A percentile compares a stretch with the other conserved stretches of the same genome.
These are phyloP conservation scores for Hypoxylon sp. DNA, from an alignment of 2,329 filamentous ascomycete genomes.

Conservation along the genomic window DNA sequence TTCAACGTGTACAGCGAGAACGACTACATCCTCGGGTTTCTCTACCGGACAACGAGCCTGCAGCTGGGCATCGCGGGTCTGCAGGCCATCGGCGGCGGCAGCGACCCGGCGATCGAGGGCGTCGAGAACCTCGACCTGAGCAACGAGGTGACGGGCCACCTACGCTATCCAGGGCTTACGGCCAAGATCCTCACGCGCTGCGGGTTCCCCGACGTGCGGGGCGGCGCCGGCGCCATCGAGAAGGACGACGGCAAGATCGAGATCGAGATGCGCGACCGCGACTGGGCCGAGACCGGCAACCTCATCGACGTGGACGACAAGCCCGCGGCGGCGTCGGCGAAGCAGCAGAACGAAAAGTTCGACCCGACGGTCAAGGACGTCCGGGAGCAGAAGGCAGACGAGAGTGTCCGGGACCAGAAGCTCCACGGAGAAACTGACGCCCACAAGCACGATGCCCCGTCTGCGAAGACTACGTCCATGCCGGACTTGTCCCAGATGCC, in stretches of 20 bases:
- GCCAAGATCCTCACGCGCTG: slow-evolving; percentile 61
- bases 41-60: slow-evolving; percentile 85
- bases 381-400: slow-evolving; percentile 38
- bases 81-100: slow-evolving; percentile 69
- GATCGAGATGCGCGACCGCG: slow-evolving; percentile 46
- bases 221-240: slow-evolving; percentile 55
- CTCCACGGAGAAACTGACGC: slow-evolving; percentile 20
- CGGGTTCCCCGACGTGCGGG: slow-evolving; percentile 57
- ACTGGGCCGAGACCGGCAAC: slow-evolving; percentile 44
- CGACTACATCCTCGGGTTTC: slow-evolving; percentile 85
- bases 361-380: slow-evolving; percentile 40
- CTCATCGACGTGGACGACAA: slow-evolving; percentile 56
- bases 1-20: slow-evolving; percentile 90
- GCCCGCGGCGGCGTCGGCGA: slow-evolving; percentile 24
- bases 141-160: slow-evolving; percentile 59
- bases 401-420: slow-evolving; percentile 28
- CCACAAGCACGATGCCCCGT: slow-evolving; percentile 5
- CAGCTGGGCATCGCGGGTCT: slow-evolving; percentile 86
- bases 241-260: slow-evolving; percentile 54
- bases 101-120: too few species aligned
- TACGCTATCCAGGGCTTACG: slow-evolving; percentile 60
- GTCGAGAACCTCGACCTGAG: slow-evolving; percentile 66
- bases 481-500: slow-evolving; percentile 3
- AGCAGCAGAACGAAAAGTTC: slow-evolving; percentile 42
- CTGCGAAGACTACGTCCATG: background rate